Conservation (phyloP, 768 basidiomycete species). For the Filobasidium floriforme region DNA sequence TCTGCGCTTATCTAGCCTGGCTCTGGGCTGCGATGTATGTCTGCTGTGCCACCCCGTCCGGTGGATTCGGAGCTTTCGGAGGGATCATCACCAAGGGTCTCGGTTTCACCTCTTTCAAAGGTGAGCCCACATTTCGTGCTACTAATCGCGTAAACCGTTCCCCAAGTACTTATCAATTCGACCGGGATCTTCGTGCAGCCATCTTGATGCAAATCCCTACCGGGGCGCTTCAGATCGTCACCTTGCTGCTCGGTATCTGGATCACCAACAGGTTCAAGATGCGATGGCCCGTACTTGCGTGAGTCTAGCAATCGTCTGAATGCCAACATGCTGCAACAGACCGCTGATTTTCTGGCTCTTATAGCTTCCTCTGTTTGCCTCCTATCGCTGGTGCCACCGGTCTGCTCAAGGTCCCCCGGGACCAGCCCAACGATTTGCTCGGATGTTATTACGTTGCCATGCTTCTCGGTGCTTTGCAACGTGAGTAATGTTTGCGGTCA, state of each 20-base stretch:
- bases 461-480: slow-evolving; percentile 28
- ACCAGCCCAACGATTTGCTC: slow-evolving; percentile 25
- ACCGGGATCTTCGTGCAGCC: neutral
- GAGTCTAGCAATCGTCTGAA: neutral
- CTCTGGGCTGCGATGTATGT: slow-evolving; percentile 31
- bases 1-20: neutral
- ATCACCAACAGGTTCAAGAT: slow-evolving; percentile 22
- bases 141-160: neutral
- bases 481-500: neutral
- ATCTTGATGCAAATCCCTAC: slow-evolving; percentile 23
- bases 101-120: slow-evolving; percentile 16
- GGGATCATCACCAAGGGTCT: slow-evolving; percentile 35
- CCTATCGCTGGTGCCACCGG: slow-evolving; percentile 39
- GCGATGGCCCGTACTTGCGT: slow-evolving; percentile 30
- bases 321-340: neutral
- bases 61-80: slow-evolving; percentile 25
- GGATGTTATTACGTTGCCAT: slow-evolving; percentile 26
- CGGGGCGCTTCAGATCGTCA: slow-evolving; percentile 19
- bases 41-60: slow-evolving; percentile 27
- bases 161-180: too few relatives aligned
- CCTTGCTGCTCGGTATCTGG: slow-evolving; percentile 18
- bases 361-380: slow-evolving; percentile 10
- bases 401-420: slow-evolving; percentile 32
- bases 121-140: neutral
- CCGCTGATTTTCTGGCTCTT: neutral